phyloP scores from a whole-genome alignment of 805 yeast species.

The Saccharomycopsis schoenii region DNA sequence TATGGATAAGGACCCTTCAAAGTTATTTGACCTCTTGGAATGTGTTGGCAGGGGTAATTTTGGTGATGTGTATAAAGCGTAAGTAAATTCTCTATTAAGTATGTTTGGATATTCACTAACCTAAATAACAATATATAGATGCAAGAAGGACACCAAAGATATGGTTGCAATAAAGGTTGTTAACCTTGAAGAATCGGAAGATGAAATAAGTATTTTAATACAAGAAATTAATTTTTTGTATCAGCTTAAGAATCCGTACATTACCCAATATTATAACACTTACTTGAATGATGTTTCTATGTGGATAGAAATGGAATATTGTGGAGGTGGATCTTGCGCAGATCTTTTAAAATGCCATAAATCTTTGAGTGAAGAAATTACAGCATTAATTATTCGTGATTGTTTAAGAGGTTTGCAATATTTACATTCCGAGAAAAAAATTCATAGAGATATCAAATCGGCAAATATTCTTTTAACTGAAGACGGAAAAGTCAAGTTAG shows the following conservation, averaged over 20 bases:
- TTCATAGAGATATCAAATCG: constrained; percentile 85
- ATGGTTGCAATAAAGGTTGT: constrained; percentile 82
- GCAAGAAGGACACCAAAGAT: constrained; percentile 21
- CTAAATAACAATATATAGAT: neutral
- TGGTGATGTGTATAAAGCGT: constrained; percentile 75
- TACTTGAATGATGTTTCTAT: constrained; percentile 54
- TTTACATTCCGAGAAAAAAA: constrained; percentile 62
- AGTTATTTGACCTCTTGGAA: constrained; percentile 27
- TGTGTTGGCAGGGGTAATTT: constrained; percentile 79
- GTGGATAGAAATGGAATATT: constrained; percentile 91
- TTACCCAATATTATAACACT: constrained; percentile 60
- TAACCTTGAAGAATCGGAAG: constrained; percentile 68
- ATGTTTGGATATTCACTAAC: neutral
- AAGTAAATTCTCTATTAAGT: neutral
- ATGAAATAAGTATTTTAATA: constrained; percentile 58
- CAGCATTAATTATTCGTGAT: constrained; percentile 52
- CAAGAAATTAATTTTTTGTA: constrained; percentile 75
- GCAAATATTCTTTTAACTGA: constrained; percentile 76
- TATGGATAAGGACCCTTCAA: constrained; percentile 7
- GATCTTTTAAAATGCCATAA: constrained; percentile 55
- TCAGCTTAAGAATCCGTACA: constrained; percentile 51
- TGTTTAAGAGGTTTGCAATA: constrained; percentile 65
- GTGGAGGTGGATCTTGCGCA: constrained; percentile 90
- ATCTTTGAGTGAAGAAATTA: constrained; percentile 46
- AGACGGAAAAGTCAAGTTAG: constrained; percentile 64